phyloP scores from a whole-genome alignment of 2,329 filamentous ascomycete species.

The Phyllosticta paracitricarpa region DNA sequence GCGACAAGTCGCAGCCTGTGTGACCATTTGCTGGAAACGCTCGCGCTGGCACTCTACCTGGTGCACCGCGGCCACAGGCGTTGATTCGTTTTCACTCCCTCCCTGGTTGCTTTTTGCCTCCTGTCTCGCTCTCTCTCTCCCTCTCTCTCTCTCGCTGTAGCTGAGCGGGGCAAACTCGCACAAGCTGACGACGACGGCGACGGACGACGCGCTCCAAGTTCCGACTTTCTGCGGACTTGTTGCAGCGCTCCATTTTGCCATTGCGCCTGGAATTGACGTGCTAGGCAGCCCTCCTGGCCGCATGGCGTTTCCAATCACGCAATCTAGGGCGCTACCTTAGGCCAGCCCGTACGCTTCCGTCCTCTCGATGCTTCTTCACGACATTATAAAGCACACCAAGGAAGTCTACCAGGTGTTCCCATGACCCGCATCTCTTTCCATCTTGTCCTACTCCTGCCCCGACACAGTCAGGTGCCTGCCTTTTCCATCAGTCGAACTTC shows the following conservation, averaged over 20 bases:
- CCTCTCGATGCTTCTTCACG: not conserved
- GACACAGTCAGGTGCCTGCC: not conserved
- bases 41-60: not conserved
- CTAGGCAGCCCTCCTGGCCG: not conserved
- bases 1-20: not conserved
- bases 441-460: not conserved
- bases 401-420: no score
- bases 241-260: not conserved
- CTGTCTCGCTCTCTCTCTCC: not conserved
- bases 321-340: constrained; percentile 2
- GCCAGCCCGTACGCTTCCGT: constrained; percentile 2
- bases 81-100: not conserved
- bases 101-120: constrained; percentile 2
- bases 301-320: constrained; percentile 7
- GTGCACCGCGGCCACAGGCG: not conserved
- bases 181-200: not conserved
- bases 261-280: constrained; percentile 6
- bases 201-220: no score
- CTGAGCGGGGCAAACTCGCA: not conserved
- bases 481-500: not conserved
- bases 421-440: not conserved
- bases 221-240: not conserved
- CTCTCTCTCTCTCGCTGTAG: not conserved
- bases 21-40: not conserved
- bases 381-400: not conserved